Evolutionary conservation across 352 stramenopile species (phyloP), one percentile per base, ranked within the genome.

Genomic region (Globisporangium canariense): DNA sequence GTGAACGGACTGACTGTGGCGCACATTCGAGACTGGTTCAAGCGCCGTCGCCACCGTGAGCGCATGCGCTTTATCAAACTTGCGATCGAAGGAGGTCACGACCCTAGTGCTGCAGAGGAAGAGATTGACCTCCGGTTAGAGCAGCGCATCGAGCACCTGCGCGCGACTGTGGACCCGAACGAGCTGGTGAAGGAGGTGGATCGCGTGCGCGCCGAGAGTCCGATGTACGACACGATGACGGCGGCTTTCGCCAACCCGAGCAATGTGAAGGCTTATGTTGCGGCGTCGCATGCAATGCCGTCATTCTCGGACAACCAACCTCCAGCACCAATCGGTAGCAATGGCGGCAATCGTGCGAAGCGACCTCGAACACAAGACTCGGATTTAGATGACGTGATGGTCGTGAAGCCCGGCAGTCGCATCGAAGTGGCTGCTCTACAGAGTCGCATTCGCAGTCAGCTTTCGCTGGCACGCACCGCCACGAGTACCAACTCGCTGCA

Each of bases 1-100:
- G 64, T 81, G 8, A 73, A 73, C 43, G 79, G 81, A 7, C 68
- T 92, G 8, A 86, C 83, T 38, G 78, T 91, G 28, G 70, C 77
- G 6, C 81, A 93, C 46, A 79, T 94, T 18, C 81, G 86, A 6
- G 86, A 94, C 71, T 94, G 86, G 86, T 94, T 94, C 69, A 91
- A 94, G 70, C 83, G 83, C 2, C 83, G 86, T 34, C 83, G 86
- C 30, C 85, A 85, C 56, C 81, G 86, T n/a, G 86, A 94, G 54
- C 81, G 83, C 20, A 78, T 93, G 65, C 83, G 83, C 22, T 91
- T 88, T 40, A 73, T 93, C 6, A 90, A 90, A 70, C 66, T 91
- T 30, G 80, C 81, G 7, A 59, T 91, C 20, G 86, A 94, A 70
- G 76, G 70, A 22, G 83, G 83, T 8, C 72, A 81, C 8, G 81